Percentiles rank a stretch among this genome's conserved stretches.
Conservation (phyloP, 345 rosid species). For the Dovyalis caffra region DNA sequence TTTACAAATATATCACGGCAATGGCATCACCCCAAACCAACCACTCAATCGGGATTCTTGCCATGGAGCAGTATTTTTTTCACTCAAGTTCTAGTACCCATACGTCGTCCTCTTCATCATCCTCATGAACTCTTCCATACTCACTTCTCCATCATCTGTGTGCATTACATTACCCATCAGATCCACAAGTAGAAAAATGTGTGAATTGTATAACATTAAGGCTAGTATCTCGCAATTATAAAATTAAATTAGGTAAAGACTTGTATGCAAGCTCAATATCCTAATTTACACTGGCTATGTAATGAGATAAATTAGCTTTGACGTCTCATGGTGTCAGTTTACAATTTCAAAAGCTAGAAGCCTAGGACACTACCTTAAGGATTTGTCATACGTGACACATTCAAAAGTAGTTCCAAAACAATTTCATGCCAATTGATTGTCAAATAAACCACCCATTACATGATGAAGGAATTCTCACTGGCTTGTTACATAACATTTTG, state of each 20-base stretch:
- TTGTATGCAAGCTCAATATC: background rate
- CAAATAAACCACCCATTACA: background rate
- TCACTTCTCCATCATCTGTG: conserved; percentile 74
- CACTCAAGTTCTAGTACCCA: conserved; percentile 30
- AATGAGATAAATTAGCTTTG: background rate
- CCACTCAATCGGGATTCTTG: background rate
- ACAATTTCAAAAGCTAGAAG: background rate
- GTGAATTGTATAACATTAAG: too few species aligned
- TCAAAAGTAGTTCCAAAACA: background rate
- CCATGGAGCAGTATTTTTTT: conserved; percentile 10
- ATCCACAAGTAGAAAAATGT: background rate
- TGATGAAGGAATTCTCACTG: background rate
- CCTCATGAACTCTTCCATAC: conserved; percentile 57
- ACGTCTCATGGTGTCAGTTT: too few species aligned
- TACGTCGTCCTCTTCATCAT: conserved; percentile 67
- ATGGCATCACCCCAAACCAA: conserved; percentile 3
- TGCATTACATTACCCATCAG: conserved; percentile 12
- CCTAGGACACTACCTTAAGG: background rate
- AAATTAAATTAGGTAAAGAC: background rate
- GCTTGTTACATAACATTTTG: background rate
- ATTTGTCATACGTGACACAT: background rate
- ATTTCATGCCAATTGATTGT: background rate
- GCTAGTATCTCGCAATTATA: background rate
- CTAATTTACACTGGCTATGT: background rate
- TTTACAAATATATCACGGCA: conserved; percentile 18